Percentiles rank a stretch among this genome's conserved stretches.
phyloP scores from a whole-genome alignment of 2,329 filamentous ascomycete genomes.

The Coniosporium tulheliwenetii region DNA sequence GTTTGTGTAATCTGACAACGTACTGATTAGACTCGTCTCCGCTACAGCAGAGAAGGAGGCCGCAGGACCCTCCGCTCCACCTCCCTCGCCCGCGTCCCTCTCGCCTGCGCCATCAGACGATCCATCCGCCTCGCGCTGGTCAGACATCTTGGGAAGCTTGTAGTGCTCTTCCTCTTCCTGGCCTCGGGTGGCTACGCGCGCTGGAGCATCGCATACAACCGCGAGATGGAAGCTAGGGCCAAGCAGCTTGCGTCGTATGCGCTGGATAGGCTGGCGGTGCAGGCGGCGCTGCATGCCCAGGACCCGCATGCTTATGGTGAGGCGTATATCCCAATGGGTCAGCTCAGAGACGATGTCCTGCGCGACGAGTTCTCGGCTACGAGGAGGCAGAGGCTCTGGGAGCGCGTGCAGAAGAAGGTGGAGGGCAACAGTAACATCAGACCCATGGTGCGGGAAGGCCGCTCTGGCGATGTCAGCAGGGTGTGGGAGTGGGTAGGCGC shows the following conservation, averaged over 20 bases:
- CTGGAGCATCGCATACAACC: slow-evolving; percentile 43
- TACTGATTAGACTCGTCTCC: slow-evolving; percentile 70
- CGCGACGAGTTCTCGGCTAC: slow-evolving; percentile 62
- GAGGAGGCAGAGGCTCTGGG: slow-evolving; percentile 71
- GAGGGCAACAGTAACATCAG: slow-evolving; percentile 90
- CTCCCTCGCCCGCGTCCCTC: slow-evolving; percentile 81
- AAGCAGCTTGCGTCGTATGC: slow-evolving; percentile 74
- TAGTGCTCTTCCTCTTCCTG: slow-evolving; percentile 39
- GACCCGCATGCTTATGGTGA: slow-evolving; percentile 51
- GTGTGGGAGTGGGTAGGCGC: slow-evolving; percentile 57
- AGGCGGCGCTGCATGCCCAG: slow-evolving; percentile 63
- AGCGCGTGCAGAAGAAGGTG: slow-evolving; percentile 65
- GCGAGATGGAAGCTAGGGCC: slow-evolving; percentile 54
- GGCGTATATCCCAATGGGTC: slow-evolving; percentile 70
- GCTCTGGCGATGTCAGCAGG: slow-evolving; percentile 38
- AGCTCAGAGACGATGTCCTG: slow-evolving; percentile 81
- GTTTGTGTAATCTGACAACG: slow-evolving; percentile 6
- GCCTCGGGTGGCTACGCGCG: slow-evolving; percentile 47
- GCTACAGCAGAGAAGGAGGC: slow-evolving; percentile 51
- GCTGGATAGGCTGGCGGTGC: slow-evolving; percentile 64
- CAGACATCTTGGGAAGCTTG: slow-evolving; percentile 76
- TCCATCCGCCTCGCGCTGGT: slow-evolving; percentile 67
- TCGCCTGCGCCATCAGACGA: slow-evolving; percentile 67
- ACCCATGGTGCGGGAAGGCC: slow-evolving; percentile 51
- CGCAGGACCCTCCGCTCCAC: slow-evolving; percentile 58